phyloP scores from a whole-genome alignment of 441 rosid genomes.

The Erysimum pusillum region DNA sequence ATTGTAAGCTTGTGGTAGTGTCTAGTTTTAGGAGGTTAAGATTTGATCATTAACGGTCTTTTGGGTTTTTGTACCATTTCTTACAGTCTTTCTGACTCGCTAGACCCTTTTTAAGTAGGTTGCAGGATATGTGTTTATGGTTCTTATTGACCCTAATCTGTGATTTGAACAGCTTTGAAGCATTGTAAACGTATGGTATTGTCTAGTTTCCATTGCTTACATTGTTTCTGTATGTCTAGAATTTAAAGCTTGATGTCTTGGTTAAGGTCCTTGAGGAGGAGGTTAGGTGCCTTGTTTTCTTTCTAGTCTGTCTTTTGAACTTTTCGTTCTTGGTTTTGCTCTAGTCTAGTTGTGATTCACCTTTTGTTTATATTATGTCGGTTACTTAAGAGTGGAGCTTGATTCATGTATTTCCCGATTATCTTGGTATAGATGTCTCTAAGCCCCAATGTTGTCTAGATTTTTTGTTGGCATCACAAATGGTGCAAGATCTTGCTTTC shows the following conservation, averaged over 20 bases:
- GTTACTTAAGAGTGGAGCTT: neutral
- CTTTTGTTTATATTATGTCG: neutral
- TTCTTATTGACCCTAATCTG: neutral
- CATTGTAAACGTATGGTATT: neutral
- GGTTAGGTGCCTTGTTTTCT: neutral
- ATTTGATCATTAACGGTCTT: neutral
- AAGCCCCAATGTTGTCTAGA: neutral
- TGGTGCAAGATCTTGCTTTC: neutral
- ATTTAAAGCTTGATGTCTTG: slow-evolving; percentile 16
- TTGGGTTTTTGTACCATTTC: too few species aligned
- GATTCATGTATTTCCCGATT: neutral
- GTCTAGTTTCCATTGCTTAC: neutral
- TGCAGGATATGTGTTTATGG: neutral
- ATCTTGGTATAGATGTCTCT: neutral
- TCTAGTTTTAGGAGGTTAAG: neutral
- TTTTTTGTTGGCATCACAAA: neutral
- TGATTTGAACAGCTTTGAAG: neutral
- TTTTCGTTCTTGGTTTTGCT: slow-evolving; percentile 1
- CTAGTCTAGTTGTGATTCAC: neutral
- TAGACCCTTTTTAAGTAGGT: neutral
- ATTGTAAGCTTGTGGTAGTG: neutral
- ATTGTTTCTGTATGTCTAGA: neutral
- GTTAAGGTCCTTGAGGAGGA: too few species aligned
- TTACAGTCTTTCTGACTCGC: slow-evolving; percentile 3
- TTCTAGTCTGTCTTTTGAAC: neutral